A percentile compares a stretch with the other conserved stretches of the same genome.
These are phyloP conservation scores for Trichoderma atrobrunneum DNA, from an alignment of 2,329 filamentous ascomycete genomes.

Conservation along the genomic window DNA sequence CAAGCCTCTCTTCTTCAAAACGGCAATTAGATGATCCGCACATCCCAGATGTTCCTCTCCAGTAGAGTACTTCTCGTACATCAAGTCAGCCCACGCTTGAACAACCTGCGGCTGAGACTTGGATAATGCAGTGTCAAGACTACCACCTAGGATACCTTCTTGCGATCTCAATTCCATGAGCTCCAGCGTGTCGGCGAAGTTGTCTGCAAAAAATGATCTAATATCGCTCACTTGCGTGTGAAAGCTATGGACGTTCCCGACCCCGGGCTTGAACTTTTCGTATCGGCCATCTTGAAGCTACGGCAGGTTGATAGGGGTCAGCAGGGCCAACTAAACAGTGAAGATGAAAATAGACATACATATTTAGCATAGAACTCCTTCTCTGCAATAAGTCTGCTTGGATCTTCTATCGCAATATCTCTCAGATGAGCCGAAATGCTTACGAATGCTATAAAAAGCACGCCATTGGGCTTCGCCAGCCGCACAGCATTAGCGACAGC, in stretches of 20 bases:
- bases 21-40: neutral
- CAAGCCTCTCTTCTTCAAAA: neutral
- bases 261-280: neutral
- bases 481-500: neutral
- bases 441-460: neutral
- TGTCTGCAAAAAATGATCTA: neutral
- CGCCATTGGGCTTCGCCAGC: neutral
- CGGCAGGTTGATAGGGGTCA: neutral
- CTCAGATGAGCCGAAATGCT: neutral
- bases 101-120: neutral
- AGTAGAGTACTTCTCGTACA: neutral
- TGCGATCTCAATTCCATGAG: neutral
- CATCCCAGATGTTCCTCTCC: neutral
- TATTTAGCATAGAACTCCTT: neutral
- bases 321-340: neutral
- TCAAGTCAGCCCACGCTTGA: neutral
- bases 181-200: neutral
- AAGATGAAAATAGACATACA: neutral
- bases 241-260: neutral
- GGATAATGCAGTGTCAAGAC: neutral
- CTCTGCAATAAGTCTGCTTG: neutral
- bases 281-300: neutral
- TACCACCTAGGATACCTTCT: neutral
- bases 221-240: neutral
- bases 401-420: neutral